Evolutionary conservation across 208 protist species (phyloP), one percentile per base, ranked within the genome.

Genomic region (Acanthamoeba rhysodes): DNA sequence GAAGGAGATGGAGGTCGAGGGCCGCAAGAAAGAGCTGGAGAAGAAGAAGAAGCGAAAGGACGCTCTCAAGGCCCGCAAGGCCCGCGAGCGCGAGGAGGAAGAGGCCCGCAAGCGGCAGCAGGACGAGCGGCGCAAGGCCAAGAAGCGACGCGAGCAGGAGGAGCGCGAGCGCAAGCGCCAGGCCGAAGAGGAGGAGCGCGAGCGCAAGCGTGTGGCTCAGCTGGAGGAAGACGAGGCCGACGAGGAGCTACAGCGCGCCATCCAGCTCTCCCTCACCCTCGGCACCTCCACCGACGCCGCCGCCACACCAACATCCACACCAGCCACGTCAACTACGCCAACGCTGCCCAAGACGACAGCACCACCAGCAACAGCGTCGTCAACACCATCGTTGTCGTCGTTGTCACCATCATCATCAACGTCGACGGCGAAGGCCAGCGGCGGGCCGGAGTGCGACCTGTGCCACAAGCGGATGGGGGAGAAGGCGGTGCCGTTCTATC

Each of bases 1-100:
- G 4, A 90, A 95, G 82, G 62, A 96, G 53, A 92, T 95, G 76
- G 82, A 94, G 37, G 48, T 37, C 37, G 95, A 96, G 10, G 78
- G 55, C 68, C 87, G 29, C 55, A 94, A 96, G 45, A 90, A 80
- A 24, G 95, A 96, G 20, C 94, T 92, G 62, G 16, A 70, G n/a
- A 96, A 96, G 74, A 96, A 96, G 45, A 16, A 32, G 29, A 29
- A 68, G 14, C 64, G 84, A 16, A 96, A 82, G 29, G 94, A 91
- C 6, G 76, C 90, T 2, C 45, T 85, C 48, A 85, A 85, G 48
- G 78, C 78, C 14, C 78, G 78, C 34, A 85, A 85, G 78, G 66
- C 78, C 9, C 18, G 27, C 37, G 41, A 91, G 16, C 12, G 22
- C 4, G 48, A 82, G 27, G 55, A 91, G 34, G 95, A 95, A 7